These are phyloP conservation scores for Leersia perrieri DNA, from an alignment of 176 grass and related monocot species.

Conservation along the genomic window DNA sequence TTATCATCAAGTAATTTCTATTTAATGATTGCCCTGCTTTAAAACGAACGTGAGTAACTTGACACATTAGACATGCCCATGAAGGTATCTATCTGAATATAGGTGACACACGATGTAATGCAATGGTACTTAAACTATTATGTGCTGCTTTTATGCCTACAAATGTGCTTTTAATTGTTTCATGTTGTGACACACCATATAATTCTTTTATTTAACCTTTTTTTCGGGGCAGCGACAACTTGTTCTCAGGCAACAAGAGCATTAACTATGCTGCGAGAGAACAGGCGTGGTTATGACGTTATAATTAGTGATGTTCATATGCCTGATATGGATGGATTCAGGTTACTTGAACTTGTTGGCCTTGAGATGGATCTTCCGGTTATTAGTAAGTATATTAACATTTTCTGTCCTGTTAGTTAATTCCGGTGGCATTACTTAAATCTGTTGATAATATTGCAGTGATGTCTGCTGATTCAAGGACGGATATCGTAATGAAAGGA, in stretches of 20 bases:
- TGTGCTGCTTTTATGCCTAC: neutral
- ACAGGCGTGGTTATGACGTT: conserved; percentile 82
- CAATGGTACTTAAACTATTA: neutral
- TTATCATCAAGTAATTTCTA: conserved; percentile 10
- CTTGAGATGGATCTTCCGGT: conserved; percentile 99
- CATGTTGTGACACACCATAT: conserved; percentile 10
- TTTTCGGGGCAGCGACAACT: conserved; percentile 61
- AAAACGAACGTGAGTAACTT: neutral
- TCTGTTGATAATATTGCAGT: conserved; percentile 55
- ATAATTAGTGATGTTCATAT: conserved; percentile 99
- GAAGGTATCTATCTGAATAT: neutral
- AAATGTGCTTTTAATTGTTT: neutral
- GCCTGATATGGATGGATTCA: conserved; percentile 98
- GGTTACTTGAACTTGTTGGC: conserved; percentile 91
- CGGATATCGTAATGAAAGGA: conserved; percentile 95
- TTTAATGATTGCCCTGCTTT: neutral
- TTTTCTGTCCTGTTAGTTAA: neutral
- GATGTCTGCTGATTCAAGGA: conserved; percentile 97
- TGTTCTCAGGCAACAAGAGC: conserved; percentile 78
- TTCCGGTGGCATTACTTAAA: neutral
- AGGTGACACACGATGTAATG: neutral
- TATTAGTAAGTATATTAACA: conserved; percentile 80
- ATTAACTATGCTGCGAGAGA: conserved; percentile 83
- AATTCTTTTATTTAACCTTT: conserved; percentile 7
- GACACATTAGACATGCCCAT: neutral